Evolutionary conservation across 768 basidiomycete genomes (phyloP).

Genomic region (Pholiota microspora): DNA sequence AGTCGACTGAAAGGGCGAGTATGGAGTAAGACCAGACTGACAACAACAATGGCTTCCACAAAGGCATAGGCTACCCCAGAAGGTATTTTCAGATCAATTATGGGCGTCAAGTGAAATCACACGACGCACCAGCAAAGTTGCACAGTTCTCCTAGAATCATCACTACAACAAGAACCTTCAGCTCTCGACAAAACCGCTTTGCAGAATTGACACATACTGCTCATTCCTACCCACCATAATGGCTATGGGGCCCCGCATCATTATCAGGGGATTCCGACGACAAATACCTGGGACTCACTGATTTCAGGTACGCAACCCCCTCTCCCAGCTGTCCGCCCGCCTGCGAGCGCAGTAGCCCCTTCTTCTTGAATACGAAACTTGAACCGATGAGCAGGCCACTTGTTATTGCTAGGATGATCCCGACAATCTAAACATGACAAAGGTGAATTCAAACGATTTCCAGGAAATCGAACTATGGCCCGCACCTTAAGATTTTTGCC

Average conservation of each 20-base stretch:
- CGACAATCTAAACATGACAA: slow-evolving; percentile 51
- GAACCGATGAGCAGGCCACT: slow-evolving; percentile 90
- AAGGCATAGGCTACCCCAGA: slow-evolving; percentile 71
- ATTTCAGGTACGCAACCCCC: slow-evolving; percentile 94
- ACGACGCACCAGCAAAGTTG: slow-evolving; percentile 72
- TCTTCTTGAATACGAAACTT: slow-evolving; percentile 98
- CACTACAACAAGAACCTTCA: slow-evolving; percentile 41
- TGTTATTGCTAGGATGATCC: slow-evolving; percentile 69
- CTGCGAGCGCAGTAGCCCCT: slow-evolving; percentile 78
- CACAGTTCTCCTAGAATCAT: slow-evolving; percentile 92
- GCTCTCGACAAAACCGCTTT: neutral
- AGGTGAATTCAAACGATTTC: neutral
- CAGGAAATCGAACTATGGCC: neutral
- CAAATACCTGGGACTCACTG: slow-evolving; percentile 47
- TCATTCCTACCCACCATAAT: slow-evolving; percentile 97
- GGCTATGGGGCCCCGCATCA: slow-evolving; percentile 38
- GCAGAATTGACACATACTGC: slow-evolving; percentile 44
- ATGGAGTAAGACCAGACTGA: slow-evolving; percentile 33
- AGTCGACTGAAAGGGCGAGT: neutral
- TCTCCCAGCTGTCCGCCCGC: slow-evolving; percentile 78
- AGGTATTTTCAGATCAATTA: slow-evolving; percentile 14
- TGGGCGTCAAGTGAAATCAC: slow-evolving; percentile 26
- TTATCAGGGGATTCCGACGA: neutral
- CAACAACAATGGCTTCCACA: slow-evolving; percentile 89
- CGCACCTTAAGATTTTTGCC: slow-evolving; percentile 52